Evolutionary conservation across 352 stramenopile species (phyloP).

Genomic region (Globisporangium irregulare): DNA sequence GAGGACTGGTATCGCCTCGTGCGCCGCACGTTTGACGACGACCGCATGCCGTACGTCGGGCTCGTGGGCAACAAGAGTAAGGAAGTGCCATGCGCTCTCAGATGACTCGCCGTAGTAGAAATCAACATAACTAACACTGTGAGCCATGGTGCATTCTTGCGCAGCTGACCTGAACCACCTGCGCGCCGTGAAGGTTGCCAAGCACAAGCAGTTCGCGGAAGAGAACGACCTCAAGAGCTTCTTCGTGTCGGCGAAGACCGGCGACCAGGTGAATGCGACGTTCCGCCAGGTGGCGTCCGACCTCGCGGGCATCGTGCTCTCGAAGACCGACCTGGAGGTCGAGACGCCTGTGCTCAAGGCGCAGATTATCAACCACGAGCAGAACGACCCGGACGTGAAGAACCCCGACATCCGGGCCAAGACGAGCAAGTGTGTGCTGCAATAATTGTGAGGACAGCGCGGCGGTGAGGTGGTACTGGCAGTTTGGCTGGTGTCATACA

Average conservation of each 20-base stretch:
- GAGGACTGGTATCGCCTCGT: conserved; percentile 95
- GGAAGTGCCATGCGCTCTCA: conserved; percentile 3
- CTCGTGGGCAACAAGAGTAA: conserved; percentile 92
- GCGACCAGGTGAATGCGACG: conserved; percentile 88
- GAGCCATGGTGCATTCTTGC: background rate
- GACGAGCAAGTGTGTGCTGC: conserved; percentile 51
- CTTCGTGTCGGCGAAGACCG: conserved; percentile 93
- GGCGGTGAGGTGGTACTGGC: background rate
- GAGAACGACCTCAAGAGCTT: conserved; percentile 92
- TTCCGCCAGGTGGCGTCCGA: conserved; percentile 87
- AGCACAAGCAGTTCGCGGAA: conserved; percentile 92
- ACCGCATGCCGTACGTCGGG: conserved; percentile 86
- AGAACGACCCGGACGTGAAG: conserved; percentile 89
- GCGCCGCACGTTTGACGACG: conserved; percentile 79
- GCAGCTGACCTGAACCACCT: conserved; percentile 90
- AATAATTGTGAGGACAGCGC: conserved; percentile 23
- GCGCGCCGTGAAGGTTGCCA: conserved; percentile 80
- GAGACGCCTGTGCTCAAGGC: conserved; percentile 86
- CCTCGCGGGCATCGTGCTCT: conserved; percentile 79
- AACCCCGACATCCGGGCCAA: conserved; percentile 56
- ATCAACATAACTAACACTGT: background rate
- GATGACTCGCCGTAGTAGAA: background rate
- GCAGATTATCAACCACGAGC: conserved; percentile 91
- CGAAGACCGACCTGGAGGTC: conserved; percentile 82
- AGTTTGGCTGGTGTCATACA: background rate